These are phyloP conservation scores for Tephrocybe sp. DNA, from an alignment of 768 basidiomycete genomes.

Conservation along the genomic window DNA sequence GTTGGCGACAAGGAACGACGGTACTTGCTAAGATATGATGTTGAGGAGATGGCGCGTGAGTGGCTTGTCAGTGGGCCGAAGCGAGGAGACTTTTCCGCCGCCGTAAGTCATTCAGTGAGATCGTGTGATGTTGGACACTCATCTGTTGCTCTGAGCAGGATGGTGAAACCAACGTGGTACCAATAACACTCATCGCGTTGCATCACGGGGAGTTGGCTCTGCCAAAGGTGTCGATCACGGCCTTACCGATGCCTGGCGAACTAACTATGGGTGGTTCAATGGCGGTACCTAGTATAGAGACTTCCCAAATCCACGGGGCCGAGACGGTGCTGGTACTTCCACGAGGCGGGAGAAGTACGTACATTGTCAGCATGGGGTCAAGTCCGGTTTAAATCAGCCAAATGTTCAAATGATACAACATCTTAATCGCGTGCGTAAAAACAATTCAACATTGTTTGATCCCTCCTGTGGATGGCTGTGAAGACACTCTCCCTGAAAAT, in stretches of 20 bases:
- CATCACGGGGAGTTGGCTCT: slow-evolving; percentile 80
- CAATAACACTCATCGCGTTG: slow-evolving; percentile 81
- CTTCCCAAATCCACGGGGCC: slow-evolving; percentile 84
- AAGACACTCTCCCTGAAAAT: too few species aligned
- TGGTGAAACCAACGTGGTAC: slow-evolving; percentile 53
- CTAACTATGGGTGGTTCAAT: slow-evolving; percentile 59
- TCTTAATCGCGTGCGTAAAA: too few species aligned
- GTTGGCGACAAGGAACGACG: slow-evolving; percentile 36
- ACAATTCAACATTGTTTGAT: too few species aligned
- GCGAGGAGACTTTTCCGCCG: slow-evolving; percentile 77
- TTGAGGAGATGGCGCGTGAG: slow-evolving; percentile 77
- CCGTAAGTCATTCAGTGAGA: slow-evolving; percentile 37
- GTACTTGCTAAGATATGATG: slow-evolving; percentile 73
- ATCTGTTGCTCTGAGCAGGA: slow-evolving; percentile 45
- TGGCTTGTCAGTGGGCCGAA: slow-evolving; percentile 92
- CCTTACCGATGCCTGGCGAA: slow-evolving; percentile 53
- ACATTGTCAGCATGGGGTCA: slow-evolving; percentile 73
- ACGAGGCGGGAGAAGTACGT: slow-evolving; percentile 78
- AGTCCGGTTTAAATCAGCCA: too few species aligned
- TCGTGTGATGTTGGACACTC: not conserved
- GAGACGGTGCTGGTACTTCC: slow-evolving; percentile 81
- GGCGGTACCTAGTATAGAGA: slow-evolving; percentile 67
- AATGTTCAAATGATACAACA: too few species aligned
- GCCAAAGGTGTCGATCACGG: slow-evolving; percentile 68
- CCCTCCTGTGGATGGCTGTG: too few species aligned